phyloP scores from a whole-genome alignment of 2,329 filamentous ascomycete genomes.

The Colletotrichum navitas region DNA sequence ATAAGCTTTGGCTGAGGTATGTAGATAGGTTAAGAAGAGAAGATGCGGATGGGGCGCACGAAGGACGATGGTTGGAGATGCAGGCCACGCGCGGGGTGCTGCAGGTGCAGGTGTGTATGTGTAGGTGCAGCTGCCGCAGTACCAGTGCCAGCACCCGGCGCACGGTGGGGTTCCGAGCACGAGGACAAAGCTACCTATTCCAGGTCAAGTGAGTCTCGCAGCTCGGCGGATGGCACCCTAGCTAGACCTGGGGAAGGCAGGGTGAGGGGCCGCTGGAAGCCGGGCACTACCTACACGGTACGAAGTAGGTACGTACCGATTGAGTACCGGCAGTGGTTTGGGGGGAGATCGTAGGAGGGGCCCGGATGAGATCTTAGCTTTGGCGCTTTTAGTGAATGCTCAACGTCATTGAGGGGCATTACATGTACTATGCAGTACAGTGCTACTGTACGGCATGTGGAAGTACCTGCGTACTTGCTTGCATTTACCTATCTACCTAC shows the following conservation, averaged over 20 bases:
- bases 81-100: conserved; percentile 9
- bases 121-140: background rate
- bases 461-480: background rate
- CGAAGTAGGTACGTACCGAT: background rate
- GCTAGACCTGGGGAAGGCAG: background rate
- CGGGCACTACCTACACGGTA: background rate
- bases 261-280: conserved; percentile 13
- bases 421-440: background rate
- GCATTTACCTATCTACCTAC: background rate
- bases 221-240: conserved; percentile 10
- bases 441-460: background rate
- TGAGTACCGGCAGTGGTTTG: background rate
- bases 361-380: conserved; percentile 30
- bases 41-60: background rate
- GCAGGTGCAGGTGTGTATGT: conserved; percentile 10
- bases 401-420: conserved; percentile 20
- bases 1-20: background rate
- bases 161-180: conserved; percentile 39
- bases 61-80: conserved; percentile 6
- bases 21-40: background rate
- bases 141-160: conserved; percentile 22
- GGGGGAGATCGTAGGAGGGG: conserved; percentile 17
- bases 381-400: background rate
- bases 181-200: conserved; percentile 39
- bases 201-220: conserved; percentile 37